Conservation (phyloP, 2,329 filamentous ascomycete species). For the Xylaria sp. region DNA sequence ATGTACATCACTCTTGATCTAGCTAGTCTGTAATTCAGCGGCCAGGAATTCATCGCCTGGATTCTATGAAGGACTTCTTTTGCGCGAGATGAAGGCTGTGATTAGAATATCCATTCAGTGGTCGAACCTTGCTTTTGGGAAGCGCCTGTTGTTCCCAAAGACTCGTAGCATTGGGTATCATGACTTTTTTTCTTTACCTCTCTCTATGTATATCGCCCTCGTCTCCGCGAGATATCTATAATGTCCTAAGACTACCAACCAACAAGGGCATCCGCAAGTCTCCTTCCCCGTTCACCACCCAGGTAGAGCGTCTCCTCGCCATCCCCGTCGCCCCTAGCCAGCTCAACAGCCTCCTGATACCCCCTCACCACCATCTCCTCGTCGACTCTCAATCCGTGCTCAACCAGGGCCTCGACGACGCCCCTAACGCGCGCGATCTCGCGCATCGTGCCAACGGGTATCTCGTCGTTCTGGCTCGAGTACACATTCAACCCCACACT, state of each 20-base stretch:
- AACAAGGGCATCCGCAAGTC: constrained; percentile 59
- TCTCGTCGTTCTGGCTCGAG: constrained; percentile 92
- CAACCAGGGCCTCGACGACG: constrained; percentile 84
- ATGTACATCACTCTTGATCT: background rate
- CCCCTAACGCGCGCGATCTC: constrained; percentile 89
- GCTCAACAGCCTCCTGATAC: constrained; percentile 83
- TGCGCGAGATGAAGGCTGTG: background rate
- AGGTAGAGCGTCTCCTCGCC: constrained; percentile 69
- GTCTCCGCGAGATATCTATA: background rate
- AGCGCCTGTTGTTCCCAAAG: too few species aligned
- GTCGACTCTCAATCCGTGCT: constrained; percentile 85
- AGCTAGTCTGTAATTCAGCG: background rate
- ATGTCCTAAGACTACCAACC: constrained; percentile 40
- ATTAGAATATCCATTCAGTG: background rate
- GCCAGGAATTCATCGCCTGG: background rate
- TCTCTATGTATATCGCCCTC: background rate
- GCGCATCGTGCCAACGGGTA: constrained; percentile 78
- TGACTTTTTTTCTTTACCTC: background rate
- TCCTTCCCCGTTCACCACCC: constrained; percentile 66
- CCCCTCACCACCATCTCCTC: constrained; percentile 87
- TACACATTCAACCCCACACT: constrained; percentile 87
- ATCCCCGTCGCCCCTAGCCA: constrained; percentile 70
- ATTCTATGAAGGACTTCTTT: background rate
- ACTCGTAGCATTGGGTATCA: constrained; percentile 28
- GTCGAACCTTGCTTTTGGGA: background rate